Evolutionary conservation across 106 monocot genomes (phyloP), one percentile per base, ranked within the genome.

Genomic region (Platanthera guangdongensis): DNA sequence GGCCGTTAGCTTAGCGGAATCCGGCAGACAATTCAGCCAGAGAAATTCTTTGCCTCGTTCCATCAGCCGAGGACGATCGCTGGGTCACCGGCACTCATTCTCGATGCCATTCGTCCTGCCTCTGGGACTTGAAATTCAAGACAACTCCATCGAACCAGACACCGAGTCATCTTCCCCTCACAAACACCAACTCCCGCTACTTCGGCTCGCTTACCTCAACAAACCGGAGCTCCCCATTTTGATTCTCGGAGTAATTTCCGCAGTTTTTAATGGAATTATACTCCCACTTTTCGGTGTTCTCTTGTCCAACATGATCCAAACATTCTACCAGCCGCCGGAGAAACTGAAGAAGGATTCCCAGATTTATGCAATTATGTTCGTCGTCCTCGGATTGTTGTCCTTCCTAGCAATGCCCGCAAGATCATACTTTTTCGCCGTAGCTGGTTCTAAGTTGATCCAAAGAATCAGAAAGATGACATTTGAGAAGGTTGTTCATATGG

Each of bases 401-500:
- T 45, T 51, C 22, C 4, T 80, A 47, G 71, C 80, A 47, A 21
- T 73, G 54, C 74, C 80, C 2, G 57, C 72, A 15, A 80, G 80
- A 80, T 74, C 73, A 39, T 80, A 80, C 51, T 74, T 80, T 30
- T 74, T 80, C 65, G 74, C 74, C 8, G 51, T 80, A 2, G 80
- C 80, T 46, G 80, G 74, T 9, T 74, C 80, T 50, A 47, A 64
- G 32, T 32, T 80, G 51, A 74, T 80, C 63, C 60, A 50, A 65
- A 80, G 80, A 39, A 74, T 80, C 39, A 60, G 80, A 48, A 9
- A 51, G 16, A 80, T 80, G 74, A 30, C 80, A 64, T 80, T 80
- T 71, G 80, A 80, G 39, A 80, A 74, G 64, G 57, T 80, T 5
- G 62, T 80, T 16, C 73, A 80, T 22, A 80, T 80, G 80, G 80